These are phyloP conservation scores for Sherardia arvensis DNA, from an alignment of 257 asterid species.

Conservation along the genomic window DNA sequence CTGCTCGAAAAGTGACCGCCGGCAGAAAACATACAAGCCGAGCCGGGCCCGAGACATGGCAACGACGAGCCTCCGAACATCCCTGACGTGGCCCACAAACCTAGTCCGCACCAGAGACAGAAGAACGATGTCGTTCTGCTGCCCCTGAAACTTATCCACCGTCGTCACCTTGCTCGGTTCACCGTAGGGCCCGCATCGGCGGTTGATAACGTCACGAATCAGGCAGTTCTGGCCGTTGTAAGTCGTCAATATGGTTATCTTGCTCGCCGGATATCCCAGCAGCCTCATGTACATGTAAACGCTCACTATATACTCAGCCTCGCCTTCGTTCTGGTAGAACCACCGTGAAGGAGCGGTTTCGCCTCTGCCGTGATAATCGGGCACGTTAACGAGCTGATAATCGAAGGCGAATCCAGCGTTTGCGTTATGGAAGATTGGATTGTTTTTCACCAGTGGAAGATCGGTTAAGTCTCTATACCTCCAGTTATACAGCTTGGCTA, in stretches of 20 bases:
- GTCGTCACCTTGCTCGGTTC: constrained; percentile 93
- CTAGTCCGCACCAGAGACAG: constrained; percentile 95
- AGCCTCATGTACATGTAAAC: constrained; percentile 92
- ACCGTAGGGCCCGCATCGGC: constrained; percentile 89
- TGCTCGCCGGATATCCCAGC: constrained; percentile 94
- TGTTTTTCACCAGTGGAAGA: constrained; percentile 69
- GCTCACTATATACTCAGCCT: constrained; percentile 89
- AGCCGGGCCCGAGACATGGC: constrained; percentile 99
- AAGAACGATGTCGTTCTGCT: constrained; percentile 78
- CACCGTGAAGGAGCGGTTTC: constrained; percentile 98
- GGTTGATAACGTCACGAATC: constrained; percentile 88
- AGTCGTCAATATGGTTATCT: constrained; percentile 89
- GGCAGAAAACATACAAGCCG: constrained; percentile 86
- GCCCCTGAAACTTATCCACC: constrained; percentile 98
- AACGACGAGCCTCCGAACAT: constrained; percentile 90
- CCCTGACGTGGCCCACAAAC: constrained; percentile 98
- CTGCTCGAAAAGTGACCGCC: constrained; percentile 90
- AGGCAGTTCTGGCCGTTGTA: constrained; percentile 96
- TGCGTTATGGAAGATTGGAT: constrained; percentile 52
- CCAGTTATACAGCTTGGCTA: constrained; percentile 94
- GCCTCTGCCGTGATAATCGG: constrained; percentile 87
- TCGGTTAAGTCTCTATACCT: constrained; percentile 91
- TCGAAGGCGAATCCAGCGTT: constrained; percentile 85
- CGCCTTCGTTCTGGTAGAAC: constrained; percentile 99
- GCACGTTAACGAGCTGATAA: constrained; percentile 84